A percentile compares a stretch with the other conserved stretches of the same genome.
phyloP scores from a whole-genome alignment of 108 stramenopile genomes.

The Nitzschia palea region DNA sequence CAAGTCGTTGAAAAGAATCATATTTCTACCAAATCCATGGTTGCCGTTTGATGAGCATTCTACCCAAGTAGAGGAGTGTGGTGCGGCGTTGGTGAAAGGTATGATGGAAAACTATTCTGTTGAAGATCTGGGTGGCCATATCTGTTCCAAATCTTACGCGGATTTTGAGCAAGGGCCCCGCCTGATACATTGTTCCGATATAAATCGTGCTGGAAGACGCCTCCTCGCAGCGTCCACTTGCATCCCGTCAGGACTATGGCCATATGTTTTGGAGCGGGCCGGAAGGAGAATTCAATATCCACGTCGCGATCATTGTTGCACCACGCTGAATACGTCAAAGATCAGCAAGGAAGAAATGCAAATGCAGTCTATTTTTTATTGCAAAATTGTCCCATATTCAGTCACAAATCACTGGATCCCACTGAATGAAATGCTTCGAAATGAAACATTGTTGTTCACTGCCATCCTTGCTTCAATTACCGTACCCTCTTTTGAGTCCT shows the following conservation, averaged over 20 bases:
- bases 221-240: not conserved
- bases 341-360: not conserved
- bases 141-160: too few species aligned
- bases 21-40: conserved; percentile 11
- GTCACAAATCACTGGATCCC: not conserved
- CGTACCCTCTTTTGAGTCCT: too few species aligned
- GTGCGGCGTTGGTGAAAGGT: not conserved
- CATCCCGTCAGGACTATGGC: conserved; percentile 6
- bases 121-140: conserved; percentile 15
- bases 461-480: too few species aligned
- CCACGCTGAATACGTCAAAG: not conserved
- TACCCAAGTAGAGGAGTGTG: not conserved
- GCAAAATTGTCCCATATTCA: conserved; percentile 1
- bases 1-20: not conserved
- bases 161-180: not conserved
- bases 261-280: conserved; percentile 16
- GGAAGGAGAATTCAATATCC: not conserved
- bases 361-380: conserved; percentile 5
- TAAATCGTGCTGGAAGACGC: conserved; percentile 14
- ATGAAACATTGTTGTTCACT: too few species aligned
- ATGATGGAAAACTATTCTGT: conserved; percentile 2
- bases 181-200: not conserved
- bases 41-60: not conserved
- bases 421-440: too few species aligned
- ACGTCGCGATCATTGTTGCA: too few species aligned